phyloP scores from a whole-genome alignment of 1,284 basidiomycete species.

The Coriolopsis trogii region DNA sequence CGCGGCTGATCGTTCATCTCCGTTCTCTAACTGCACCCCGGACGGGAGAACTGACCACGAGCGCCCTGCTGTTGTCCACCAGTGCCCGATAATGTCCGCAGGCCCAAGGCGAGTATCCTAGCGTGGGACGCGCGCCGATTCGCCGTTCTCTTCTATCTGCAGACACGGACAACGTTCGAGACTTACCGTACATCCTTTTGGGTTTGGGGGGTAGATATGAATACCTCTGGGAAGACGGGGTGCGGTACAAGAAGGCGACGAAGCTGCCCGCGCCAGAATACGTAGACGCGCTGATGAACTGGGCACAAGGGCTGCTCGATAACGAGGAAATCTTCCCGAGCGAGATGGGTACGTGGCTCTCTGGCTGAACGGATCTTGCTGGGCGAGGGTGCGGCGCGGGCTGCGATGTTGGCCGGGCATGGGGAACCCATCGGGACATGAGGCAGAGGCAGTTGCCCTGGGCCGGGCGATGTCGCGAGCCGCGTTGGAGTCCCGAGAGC shows the following conservation, averaged over 20 bases:
- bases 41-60: neutral
- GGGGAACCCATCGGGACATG: too few species aligned
- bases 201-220: conserved; percentile 94
- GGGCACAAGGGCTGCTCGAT: conserved; percentile 93
- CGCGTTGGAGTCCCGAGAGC: too few species aligned
- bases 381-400: too few species aligned
- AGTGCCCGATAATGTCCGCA: conserved; percentile 99
- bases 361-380: neutral
- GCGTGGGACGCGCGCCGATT: neutral
- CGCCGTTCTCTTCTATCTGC: neutral
- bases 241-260: conserved; percentile 90
- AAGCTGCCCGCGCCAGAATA: conserved; percentile 95
- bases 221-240: conserved; percentile 98
- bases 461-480: too few species aligned
- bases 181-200: too few species aligned
- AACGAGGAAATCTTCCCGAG: conserved; percentile 95
- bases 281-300: conserved; percentile 98
- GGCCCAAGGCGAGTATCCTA: conserved; percentile 77
- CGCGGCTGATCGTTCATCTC: neutral
- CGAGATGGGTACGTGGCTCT: conserved; percentile 72
- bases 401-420: too few species aligned
- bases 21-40: conserved; percentile 1
- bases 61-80: neutral
- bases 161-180: too few species aligned
- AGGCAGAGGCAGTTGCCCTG: too few species aligned